A percentile compares a stretch with the other conserved stretches of the same genome.
Evolutionary conservation across 331 rosid genomes (phyloP).

Genomic region (Stylosanthes scabra): DNA sequence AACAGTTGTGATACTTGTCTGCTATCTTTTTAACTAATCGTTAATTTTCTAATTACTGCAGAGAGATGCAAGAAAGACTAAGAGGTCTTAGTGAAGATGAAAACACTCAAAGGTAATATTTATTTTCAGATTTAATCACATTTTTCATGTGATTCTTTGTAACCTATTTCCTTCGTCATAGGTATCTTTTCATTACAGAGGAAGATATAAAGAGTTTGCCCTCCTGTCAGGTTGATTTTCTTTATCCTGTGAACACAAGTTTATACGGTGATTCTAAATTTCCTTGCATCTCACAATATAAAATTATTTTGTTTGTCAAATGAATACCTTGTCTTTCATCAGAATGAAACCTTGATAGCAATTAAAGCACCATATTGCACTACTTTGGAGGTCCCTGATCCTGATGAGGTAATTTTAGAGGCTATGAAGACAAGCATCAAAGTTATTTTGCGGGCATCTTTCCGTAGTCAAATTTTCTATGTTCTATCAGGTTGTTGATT

Average conservation of each 20-base stretch:
- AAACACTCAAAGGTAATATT: slow-evolving; percentile 76
- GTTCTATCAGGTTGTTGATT: slow-evolving; percentile 78
- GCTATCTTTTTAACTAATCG: slow-evolving; percentile 36
- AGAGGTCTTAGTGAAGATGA: slow-evolving; percentile 88
- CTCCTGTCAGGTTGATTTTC: slow-evolving; percentile 73
- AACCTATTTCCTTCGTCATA: slow-evolving; percentile 40
- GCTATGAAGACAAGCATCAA: not conserved
- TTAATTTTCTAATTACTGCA: slow-evolving; percentile 50
- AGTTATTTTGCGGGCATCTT: slow-evolving; percentile 27
- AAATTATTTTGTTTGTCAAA: slow-evolving; percentile 31
- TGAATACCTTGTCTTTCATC: slow-evolving; percentile 38
- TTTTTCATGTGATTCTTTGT: not conserved
- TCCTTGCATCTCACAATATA: slow-evolving; percentile 28
- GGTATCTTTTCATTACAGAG: slow-evolving; percentile 95
- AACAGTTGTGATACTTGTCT: slow-evolving; percentile 29
- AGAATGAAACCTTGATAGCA: slow-evolving; percentile 98
- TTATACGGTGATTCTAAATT: slow-evolving; percentile 1
- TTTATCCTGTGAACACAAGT: slow-evolving; percentile 2
- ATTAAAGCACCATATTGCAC: slow-evolving; percentile 99
- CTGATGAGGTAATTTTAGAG: slow-evolving; percentile 83
- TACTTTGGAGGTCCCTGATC: slow-evolving; percentile 98
- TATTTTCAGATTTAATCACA: slow-evolving; percentile 32
- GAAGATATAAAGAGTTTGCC: slow-evolving; percentile 96
- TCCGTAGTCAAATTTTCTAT: slow-evolving; percentile 43
- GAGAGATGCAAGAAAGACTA: slow-evolving; percentile 95